These are phyloP conservation scores for Mycena filopes DNA, from an alignment of 768 basidiomycete species.

Conservation along the genomic window DNA sequence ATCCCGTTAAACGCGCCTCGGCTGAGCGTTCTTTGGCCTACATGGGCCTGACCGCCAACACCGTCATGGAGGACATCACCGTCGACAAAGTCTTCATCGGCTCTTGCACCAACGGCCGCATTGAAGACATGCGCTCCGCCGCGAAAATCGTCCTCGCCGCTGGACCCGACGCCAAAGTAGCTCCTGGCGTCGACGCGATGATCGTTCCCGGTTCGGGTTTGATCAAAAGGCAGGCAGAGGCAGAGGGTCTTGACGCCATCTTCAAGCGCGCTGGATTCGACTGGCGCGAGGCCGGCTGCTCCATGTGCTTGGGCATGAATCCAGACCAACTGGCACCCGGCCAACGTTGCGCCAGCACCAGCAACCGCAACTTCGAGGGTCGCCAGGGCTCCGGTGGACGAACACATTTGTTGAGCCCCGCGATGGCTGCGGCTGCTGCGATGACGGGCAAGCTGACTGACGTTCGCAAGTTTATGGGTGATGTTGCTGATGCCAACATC, in stretches of 20 bases:
- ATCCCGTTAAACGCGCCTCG: slow-evolving; percentile 72
- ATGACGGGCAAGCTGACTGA: slow-evolving; percentile 88
- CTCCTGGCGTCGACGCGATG: slow-evolving; percentile 84
- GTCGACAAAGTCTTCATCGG: slow-evolving; percentile 95
- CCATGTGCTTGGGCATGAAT: slow-evolving; percentile 98
- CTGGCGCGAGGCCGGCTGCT: slow-evolving; percentile 95
- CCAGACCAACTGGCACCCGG: slow-evolving; percentile 88
- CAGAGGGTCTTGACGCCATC: slow-evolving; percentile 85
- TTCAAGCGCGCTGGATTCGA: slow-evolving; percentile 94
- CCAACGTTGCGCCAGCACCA: slow-evolving; percentile 90
- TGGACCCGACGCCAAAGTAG: slow-evolving; percentile 78
- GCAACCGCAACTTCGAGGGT: slow-evolving; percentile 94
- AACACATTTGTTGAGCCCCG: slow-evolving; percentile 89
- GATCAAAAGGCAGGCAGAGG: slow-evolving; percentile 91
- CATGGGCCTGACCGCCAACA: slow-evolving; percentile 87
- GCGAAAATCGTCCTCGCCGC: slow-evolving; percentile 81
- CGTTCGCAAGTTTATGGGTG: slow-evolving; percentile 78
- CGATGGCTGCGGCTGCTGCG: slow-evolving; percentile 93
- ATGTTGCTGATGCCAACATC: slow-evolving; percentile 52
- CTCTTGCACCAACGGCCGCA: slow-evolving; percentile 94
- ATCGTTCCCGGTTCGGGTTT: slow-evolving; percentile 92
- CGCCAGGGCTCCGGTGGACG: slow-evolving; percentile 89
- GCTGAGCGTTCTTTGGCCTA: slow-evolving; percentile 83
- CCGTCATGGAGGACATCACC: slow-evolving; percentile 79
- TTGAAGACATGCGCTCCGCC: slow-evolving; percentile 91